Base-by-base conservation (phyloP, 768 basidiomycete species). In the Boletus bicolor region DNA sequence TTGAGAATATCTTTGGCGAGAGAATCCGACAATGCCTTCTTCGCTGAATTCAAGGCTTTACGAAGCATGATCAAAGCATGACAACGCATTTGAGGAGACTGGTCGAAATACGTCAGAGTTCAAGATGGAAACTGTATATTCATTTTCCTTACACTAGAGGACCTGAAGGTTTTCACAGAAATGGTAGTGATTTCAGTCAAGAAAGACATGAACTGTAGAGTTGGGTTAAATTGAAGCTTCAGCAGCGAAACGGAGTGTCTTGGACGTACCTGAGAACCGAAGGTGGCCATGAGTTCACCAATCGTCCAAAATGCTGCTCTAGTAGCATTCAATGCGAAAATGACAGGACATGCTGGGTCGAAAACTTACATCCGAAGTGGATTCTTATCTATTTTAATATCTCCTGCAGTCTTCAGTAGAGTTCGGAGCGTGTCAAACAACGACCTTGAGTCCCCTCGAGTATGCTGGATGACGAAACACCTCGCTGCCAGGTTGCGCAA, bases 231-330 rank as follows among this genome's bases (percentile, higher is more conserved):
- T 17, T 30, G 17, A 44, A 39, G 30, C 6, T 7, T 51, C 39
- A 44, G n/a, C 30, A 26, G 28, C 12, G 9, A 24, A 42, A 44
- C n/a, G 43, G 34, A 36, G 5, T 17, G 15, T 39, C 36, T n/a
- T n/a, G 17, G 14, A 65, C 86, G 53, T 67, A 90, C 93, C 76
- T 97, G 91, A 5, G 86, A 78, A 5, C 96, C 96, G 66, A 87
- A 91, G 7, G 76, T 77, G 28, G 76, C 81, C 90, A 98, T 98
- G 8, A 98, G 72, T 68, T 96, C 93, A 4, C 93, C 95, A 24
- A 95, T 82, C 57, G 88, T 87, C 58, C 86, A 91, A 67, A 93
- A 85, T 4, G 91, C 86, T 11, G 93, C 90, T 57, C 92, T 94
- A 49, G 28, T 56, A 59, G 44, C 44, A 50, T 54, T 61, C 42